Percentiles rank a stretch among this genome's conserved stretches.
Evolutionary conservation across 345 rosid genomes (phyloP).

Genomic region (Arabidopsis suecica): DNA sequence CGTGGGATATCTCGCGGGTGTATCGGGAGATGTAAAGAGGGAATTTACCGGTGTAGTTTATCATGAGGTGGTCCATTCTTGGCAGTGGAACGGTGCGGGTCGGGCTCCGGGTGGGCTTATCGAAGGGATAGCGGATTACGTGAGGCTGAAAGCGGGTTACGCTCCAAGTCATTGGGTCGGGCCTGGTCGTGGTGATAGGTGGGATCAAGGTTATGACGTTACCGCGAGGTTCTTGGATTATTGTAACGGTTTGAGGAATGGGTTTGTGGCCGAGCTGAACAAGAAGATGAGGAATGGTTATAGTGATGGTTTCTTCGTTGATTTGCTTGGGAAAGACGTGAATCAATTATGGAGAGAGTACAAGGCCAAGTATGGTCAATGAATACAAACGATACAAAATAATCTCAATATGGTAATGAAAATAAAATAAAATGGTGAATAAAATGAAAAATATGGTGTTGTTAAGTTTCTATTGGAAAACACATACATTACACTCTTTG

Average conservation of each 20-base stretch:
- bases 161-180: constrained; percentile 63
- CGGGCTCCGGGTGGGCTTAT: constrained; percentile 54
- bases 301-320: constrained; percentile 53
- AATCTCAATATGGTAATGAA: not conserved
- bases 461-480: not conserved
- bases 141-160: constrained; percentile 63
- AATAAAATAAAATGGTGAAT: not conserved
- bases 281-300: constrained; percentile 67
- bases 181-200: constrained; percentile 62
- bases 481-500: not conserved
- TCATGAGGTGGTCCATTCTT: constrained; percentile 69
- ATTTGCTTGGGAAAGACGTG: constrained; percentile 64
- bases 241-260: constrained; percentile 54
- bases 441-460: not conserved
- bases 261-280: constrained; percentile 73
- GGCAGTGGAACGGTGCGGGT: constrained; percentile 76
- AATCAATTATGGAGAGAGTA: constrained; percentile 75
- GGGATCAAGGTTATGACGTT: constrained; percentile 80
- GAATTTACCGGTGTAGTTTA: constrained; percentile 65
- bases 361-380: constrained; percentile 61
- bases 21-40: constrained; percentile 48
- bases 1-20: constrained; percentile 36
- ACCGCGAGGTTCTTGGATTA: constrained; percentile 74
- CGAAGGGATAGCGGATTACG: constrained; percentile 76
- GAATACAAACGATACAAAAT: not conserved